Conservation (phyloP, 2,329 filamentous ascomycete species). For the Pseudogymnoascus pannorum region DNA sequence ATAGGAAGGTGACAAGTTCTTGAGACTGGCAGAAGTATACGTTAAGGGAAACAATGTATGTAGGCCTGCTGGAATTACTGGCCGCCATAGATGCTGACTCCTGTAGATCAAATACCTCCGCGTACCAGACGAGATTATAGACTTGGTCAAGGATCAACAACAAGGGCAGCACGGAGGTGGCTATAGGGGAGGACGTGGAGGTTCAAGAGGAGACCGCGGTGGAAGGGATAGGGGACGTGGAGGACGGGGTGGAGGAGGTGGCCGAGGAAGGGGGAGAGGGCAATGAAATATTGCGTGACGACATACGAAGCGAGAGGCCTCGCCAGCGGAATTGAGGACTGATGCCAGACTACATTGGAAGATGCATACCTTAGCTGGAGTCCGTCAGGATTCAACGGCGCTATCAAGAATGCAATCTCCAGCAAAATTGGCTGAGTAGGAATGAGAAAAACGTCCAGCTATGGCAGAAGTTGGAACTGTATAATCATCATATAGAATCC, state of each 20-base stretch:
- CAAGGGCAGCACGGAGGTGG: slow-evolving; percentile 55
- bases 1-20: slow-evolving; percentile 87
- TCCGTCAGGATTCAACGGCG: background rate
- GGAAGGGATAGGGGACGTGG: slow-evolving; percentile 44
- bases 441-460: slow-evolving; percentile 3
- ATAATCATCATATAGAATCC: slow-evolving; percentile 5
- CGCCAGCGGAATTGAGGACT: background rate
- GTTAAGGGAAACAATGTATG: slow-evolving; percentile 92
- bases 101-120: slow-evolving; percentile 92
- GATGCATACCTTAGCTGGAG: slow-evolving; percentile 6
- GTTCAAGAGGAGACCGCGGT: slow-evolving; percentile 48
- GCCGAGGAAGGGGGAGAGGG: slow-evolving; percentile 23
- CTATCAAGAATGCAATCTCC: background rate
- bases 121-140: slow-evolving; percentile 94
- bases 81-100: slow-evolving; percentile 10
- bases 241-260: slow-evolving; percentile 39
- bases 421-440: background rate
- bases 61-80: slow-evolving; percentile 9
- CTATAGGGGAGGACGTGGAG: slow-evolving; percentile 57
- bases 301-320: slow-evolving; percentile 20
- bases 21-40: slow-evolving; percentile 86
- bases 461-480: slow-evolving; percentile 1
- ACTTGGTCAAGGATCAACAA: slow-evolving; percentile 88
- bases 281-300: background rate
- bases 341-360: slow-evolving; percentile 4